These are phyloP conservation scores for Murraya paniculata DNA, from an alignment of 345 rosid species.

Conservation along the genomic window DNA sequence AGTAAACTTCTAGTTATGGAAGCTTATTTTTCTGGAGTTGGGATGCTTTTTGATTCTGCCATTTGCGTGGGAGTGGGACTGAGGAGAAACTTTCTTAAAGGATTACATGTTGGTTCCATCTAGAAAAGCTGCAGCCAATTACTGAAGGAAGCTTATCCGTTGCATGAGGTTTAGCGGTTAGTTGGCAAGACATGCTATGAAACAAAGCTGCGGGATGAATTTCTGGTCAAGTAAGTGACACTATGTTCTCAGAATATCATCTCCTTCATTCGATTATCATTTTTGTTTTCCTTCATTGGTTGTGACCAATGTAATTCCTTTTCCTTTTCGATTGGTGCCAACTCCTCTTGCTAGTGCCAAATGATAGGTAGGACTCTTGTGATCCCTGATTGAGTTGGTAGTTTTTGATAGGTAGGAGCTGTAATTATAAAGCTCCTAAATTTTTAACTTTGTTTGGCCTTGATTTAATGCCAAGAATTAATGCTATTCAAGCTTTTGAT, in stretches of 20 bases:
- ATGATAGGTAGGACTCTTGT: neutral
- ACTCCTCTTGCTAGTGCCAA: slow-evolving; percentile 11
- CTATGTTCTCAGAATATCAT: slow-evolving; percentile 14
- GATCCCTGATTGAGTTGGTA: neutral
- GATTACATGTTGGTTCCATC: slow-evolving; percentile 15
- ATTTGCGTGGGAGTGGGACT: slow-evolving; percentile 12
- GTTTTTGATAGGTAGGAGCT: too few relatives aligned
- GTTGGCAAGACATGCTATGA: slow-evolving; percentile 30
- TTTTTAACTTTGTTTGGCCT: neutral
- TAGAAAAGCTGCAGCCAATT: slow-evolving; percentile 19
- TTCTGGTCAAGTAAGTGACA: slow-evolving; percentile 47
- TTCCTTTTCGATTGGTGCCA: neutral
- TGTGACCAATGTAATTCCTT: neutral
- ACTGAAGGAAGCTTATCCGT: slow-evolving; percentile 23
- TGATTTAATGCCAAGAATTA: slow-evolving; percentile 11
- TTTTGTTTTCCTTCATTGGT: slow-evolving; percentile 19
- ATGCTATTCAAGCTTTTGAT: slow-evolving; percentile 11
- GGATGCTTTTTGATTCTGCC: slow-evolving; percentile 11
- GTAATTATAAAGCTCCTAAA: slow-evolving; percentile 1
- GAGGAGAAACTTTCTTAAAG: slow-evolving; percentile 18
- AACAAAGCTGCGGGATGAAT: slow-evolving; percentile 33
- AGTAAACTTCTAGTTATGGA: neutral
- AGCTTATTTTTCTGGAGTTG: slow-evolving; percentile 13
- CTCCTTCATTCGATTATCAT: slow-evolving; percentile 13
- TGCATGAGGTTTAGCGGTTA: slow-evolving; percentile 23